Evolutionary conservation across 495 filamentous ascomycete species (phyloP).

Genomic region (Barbatosphaeria neglecta): DNA sequence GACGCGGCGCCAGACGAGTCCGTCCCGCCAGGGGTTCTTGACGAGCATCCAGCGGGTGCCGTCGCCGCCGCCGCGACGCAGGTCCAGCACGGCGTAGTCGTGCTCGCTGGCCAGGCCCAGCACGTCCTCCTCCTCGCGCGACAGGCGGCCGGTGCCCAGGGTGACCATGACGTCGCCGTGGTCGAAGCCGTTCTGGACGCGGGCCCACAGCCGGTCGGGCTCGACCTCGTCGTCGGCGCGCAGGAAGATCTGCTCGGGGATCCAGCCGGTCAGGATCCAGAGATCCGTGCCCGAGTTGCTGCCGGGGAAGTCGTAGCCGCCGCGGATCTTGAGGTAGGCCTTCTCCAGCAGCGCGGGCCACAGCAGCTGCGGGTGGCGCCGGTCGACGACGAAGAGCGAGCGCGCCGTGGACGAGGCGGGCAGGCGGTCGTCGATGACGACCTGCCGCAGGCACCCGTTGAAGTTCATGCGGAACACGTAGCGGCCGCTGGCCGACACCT

Average conservation of each 20-base stretch:
- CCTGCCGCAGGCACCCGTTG: constrained; percentile 83
- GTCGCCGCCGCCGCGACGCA: constrained; percentile 45
- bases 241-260: constrained; percentile 88
- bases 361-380: constrained; percentile 60
- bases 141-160: constrained; percentile 75
- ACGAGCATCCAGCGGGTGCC: constrained; percentile 59
- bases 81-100: constrained; percentile 82
- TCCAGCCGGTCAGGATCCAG: constrained; percentile 85
- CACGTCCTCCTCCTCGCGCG: constrained; percentile 57
- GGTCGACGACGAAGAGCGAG: constrained; percentile 77
- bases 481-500: constrained; percentile 64
- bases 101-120: constrained; percentile 81
- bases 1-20: constrained; percentile 48
- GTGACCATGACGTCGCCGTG: constrained; percentile 79
- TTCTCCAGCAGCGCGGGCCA: constrained; percentile 97
- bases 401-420: constrained; percentile 62
- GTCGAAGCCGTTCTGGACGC: constrained; percentile 62
- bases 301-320: constrained; percentile 97
- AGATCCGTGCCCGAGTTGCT: constrained; percentile 95
- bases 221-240: constrained; percentile 77
- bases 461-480: constrained; percentile 89
- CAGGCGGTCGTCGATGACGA: constrained; percentile 84
- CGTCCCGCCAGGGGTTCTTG: constrained; percentile 94
- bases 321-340: constrained; percentile 91
- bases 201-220: constrained; percentile 62